Percentiles rank a stretch among this genome's conserved stretches.
phyloP scores from a whole-genome alignment of 257 asterid genomes.

The Paraleonurus japonicus region DNA sequence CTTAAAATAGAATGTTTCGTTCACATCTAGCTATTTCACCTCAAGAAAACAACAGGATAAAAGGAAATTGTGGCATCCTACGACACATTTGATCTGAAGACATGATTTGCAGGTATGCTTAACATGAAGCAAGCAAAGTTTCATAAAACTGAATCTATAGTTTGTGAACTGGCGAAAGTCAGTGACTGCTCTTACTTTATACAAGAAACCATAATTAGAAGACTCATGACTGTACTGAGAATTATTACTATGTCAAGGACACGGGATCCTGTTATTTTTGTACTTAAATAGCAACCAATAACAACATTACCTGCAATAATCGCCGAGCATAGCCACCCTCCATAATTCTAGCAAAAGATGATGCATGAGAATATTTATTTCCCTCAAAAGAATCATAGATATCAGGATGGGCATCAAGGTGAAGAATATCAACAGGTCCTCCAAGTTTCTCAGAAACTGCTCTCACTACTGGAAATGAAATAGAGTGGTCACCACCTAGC shows the following conservation, averaged over 20 bases:
- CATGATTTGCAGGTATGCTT: slow-evolving; percentile 3
- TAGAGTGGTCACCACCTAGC: slow-evolving; percentile 98
- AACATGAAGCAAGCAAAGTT: slow-evolving; percentile 1
- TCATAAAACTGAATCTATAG: neutral
- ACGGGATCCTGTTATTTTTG: neutral
- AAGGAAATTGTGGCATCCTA: neutral
- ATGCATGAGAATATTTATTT: slow-evolving; percentile 93
- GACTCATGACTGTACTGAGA: neutral
- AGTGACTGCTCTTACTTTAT: neutral
- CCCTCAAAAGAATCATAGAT: slow-evolving; percentile 92
- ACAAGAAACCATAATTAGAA: slow-evolving; percentile 11
- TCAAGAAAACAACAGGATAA: neutral
- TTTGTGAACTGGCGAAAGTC: slow-evolving; percentile 4
- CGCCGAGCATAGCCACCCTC: slow-evolving; percentile 99
- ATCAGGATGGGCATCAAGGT: slow-evolving; percentile 99
- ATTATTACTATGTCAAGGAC: neutral
- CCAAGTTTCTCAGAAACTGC: slow-evolving; percentile 99
- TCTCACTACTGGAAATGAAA: slow-evolving; percentile 91
- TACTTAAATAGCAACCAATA: neutral
- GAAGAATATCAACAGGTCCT: slow-evolving; percentile 95
- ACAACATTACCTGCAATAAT: slow-evolving; percentile 66
- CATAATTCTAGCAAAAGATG: slow-evolving; percentile 96
- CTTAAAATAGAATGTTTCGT: neutral
- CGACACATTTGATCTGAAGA: neutral
- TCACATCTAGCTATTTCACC: neutral